phyloP scores from a whole-genome alignment of 2,329 filamentous ascomycete genomes.

The Nemania diffusa region DNA sequence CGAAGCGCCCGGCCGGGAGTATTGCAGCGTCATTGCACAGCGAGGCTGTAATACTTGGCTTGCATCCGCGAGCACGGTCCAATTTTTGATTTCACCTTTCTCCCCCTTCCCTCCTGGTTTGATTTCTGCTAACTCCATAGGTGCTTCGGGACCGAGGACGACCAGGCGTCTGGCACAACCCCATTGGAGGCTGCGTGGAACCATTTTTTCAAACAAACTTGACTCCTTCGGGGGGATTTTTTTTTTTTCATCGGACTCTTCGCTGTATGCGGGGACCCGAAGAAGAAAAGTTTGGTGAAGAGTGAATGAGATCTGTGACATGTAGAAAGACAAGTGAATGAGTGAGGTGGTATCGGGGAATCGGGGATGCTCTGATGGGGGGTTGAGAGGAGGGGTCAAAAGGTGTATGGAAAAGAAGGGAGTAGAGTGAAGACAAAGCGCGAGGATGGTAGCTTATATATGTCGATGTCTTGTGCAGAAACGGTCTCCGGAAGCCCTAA shows the following conservation, averaged over 20 bases:
- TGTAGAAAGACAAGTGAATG: too few relatives aligned
- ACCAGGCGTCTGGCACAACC: slow-evolving; percentile 28
- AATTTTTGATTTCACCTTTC: slow-evolving; percentile 23
- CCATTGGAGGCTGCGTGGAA: slow-evolving; percentile 16
- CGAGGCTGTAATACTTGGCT: slow-evolving; percentile 11
- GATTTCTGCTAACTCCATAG: slow-evolving; percentile 24
- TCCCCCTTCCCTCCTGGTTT: slow-evolving; percentile 10
- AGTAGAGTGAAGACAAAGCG: not conserved
- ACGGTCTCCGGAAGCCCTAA: too few relatives aligned
- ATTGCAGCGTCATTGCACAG: slow-evolving; percentile 22
- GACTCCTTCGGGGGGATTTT: slow-evolving; percentile 48
- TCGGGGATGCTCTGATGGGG: not conserved
- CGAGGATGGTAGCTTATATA: not conserved
- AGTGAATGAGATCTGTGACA: not conserved
- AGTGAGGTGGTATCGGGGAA: not conserved
- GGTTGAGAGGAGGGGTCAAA: not conserved
- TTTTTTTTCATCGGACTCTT: slow-evolving; percentile 71
- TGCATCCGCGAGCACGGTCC: not conserved
- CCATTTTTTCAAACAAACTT: slow-evolving; percentile 11
- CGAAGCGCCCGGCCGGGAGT: slow-evolving; percentile 2
- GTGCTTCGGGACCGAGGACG: slow-evolving; percentile 20
- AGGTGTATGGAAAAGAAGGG: slow-evolving; percentile 2
- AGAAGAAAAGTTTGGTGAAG: slow-evolving; percentile 17
- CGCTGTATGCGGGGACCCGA: slow-evolving; percentile 17
- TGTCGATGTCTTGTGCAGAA: not conserved